A percentile compares a stretch with the other conserved stretches of the same genome.
Conservation (phyloP, 2,329 filamentous ascomycete genomes). For the Penicillium sp. region DNA sequence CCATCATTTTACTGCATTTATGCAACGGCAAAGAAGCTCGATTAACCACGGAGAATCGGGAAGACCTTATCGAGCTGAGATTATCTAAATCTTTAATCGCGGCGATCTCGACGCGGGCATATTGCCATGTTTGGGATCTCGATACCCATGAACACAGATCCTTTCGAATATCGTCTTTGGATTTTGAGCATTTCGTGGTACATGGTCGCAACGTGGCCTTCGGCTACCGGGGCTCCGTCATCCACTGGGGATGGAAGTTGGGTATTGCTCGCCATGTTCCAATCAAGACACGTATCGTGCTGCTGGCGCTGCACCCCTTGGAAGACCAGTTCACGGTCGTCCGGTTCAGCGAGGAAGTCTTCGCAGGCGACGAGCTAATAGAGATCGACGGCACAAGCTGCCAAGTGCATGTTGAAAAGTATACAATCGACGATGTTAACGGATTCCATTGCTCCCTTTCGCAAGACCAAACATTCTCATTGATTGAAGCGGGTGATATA, state of each 20-base stretch:
- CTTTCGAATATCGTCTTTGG: constrained; percentile 29
- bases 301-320: constrained; percentile 16
- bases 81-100: constrained; percentile 9
- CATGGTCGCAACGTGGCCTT: constrained; percentile 24
- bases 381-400: not conserved
- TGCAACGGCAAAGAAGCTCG: not conserved
- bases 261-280: constrained; percentile 14
- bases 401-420: not conserved
- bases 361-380: not conserved
- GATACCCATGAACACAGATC: constrained; percentile 16
- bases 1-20: constrained; percentile 5
- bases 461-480: not conserved
- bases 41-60: constrained; percentile 14
- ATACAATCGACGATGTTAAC: not conserved
- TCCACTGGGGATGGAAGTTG: constrained; percentile 25
- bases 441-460: not conserved
- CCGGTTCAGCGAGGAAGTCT: constrained; percentile 3
- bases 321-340: constrained; percentile 19
- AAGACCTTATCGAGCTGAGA: not conserved
- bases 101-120: constrained; percentile 7
- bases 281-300: constrained; percentile 4
- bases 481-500: not conserved
- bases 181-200: constrained; percentile 17
- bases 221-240: constrained; percentile 14
- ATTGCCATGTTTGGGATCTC: constrained; percentile 34